These are phyloP conservation scores for Tolypocladium endophyticum DNA, from an alignment of 2,329 filamentous ascomycete species.

Conservation along the genomic window DNA sequence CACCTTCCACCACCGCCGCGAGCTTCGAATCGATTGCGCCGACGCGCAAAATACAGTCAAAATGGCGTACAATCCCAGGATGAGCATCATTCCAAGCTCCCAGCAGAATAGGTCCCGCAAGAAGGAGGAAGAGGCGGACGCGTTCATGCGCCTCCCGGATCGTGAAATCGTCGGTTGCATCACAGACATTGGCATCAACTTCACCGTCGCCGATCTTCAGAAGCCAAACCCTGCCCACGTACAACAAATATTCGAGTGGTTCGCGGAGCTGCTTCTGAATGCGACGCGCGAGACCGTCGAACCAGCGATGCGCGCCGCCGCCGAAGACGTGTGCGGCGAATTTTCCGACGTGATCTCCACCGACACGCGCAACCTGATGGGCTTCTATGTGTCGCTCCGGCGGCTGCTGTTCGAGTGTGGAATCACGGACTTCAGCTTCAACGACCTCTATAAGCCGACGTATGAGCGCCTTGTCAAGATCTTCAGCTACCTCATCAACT, in stretches of 20 bases:
- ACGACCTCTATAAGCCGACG: constrained; percentile 82
- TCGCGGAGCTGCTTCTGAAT: constrained; percentile 88
- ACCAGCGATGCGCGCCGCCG: constrained; percentile 86
- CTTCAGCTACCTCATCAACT: constrained; percentile 97
- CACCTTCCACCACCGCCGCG: neutral
- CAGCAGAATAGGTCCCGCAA: constrained; percentile 41
- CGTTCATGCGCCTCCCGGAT: constrained; percentile 50
- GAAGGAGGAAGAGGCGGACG: constrained; percentile 49
- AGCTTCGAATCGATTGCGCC: neutral
- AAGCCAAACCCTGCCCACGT: constrained; percentile 93
- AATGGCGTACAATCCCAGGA: constrained; percentile 50
- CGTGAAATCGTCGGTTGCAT: constrained; percentile 93
- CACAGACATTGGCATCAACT: constrained; percentile 88
- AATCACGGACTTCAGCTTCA: constrained; percentile 87
- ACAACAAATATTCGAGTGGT: constrained; percentile 97
- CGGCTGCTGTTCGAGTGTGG: constrained; percentile 78
- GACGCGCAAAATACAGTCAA: constrained; percentile 5
- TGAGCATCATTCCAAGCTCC: constrained; percentile 47
- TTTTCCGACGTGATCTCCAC: constrained; percentile 74
- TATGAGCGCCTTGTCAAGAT: constrained; percentile 87
- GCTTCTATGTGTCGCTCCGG: constrained; percentile 79
- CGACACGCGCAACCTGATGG: constrained; percentile 91
- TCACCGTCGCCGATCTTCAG: constrained; percentile 75
- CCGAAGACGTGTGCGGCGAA: constrained; percentile 76
- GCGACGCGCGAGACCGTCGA: constrained; percentile 87